Percentiles rank a stretch among this genome's conserved stretches.
phyloP scores from a whole-genome alignment of 2,329 filamentous ascomycete species.

The Venturia pyrina region DNA sequence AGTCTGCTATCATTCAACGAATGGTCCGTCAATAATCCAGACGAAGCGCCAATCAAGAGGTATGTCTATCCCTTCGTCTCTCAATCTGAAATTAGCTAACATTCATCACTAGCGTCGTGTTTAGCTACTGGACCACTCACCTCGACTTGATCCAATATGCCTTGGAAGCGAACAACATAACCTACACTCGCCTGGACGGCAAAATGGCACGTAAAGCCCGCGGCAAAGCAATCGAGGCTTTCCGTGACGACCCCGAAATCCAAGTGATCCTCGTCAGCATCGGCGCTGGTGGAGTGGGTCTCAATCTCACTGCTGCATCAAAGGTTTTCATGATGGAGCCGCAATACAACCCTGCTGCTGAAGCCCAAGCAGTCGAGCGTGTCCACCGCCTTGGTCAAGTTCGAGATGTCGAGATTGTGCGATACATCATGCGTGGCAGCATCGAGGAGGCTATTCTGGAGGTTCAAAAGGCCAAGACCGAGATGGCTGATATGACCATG shows the following conservation, averaged over 20 bases:
- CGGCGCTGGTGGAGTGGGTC: slow-evolving; percentile 79
- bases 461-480: slow-evolving; percentile 86
- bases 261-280: slow-evolving; percentile 86
- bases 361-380: slow-evolving; percentile 88
- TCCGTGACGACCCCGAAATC: slow-evolving; percentile 61
- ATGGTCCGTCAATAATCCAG: slow-evolving; percentile 50
- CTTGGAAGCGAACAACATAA: slow-evolving; percentile 55
- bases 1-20: slow-evolving; percentile 53
- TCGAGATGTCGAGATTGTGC: slow-evolving; percentile 73
- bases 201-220: slow-evolving; percentile 71
- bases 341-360: slow-evolving; percentile 90
- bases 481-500: slow-evolving; percentile 69
- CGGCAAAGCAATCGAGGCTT: slow-evolving; percentile 63
- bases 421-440: slow-evolving; percentile 81
- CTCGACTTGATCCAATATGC: slow-evolving; percentile 86
- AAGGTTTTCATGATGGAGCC: slow-evolving; percentile 97
- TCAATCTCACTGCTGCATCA: slow-evolving; percentile 80
- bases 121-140: slow-evolving; percentile 93
- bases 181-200: slow-evolving; percentile 76
- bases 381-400: slow-evolving; percentile 87
- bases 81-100: not conserved
- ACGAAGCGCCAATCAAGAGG: slow-evolving; percentile 70
- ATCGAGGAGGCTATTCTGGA: slow-evolving; percentile 92
- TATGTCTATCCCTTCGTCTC: slow-evolving; percentile 15
- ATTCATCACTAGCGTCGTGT: slow-evolving; percentile 37